These are phyloP conservation scores for Coemansia javaensis DNA, from an alignment of 192 early-diverging fungal species.

Conservation along the genomic window DNA sequence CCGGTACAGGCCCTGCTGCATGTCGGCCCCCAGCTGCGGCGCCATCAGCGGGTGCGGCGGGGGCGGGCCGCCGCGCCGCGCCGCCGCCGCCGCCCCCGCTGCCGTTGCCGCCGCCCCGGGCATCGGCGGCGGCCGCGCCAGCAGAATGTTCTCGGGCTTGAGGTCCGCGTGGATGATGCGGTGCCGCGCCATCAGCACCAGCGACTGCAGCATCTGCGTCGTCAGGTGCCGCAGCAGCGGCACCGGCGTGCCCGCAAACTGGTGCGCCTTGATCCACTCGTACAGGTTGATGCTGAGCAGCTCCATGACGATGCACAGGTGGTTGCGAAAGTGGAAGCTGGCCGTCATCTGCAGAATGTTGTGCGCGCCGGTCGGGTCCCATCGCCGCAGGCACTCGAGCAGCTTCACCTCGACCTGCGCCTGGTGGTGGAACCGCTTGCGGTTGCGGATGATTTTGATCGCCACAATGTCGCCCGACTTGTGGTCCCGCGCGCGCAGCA, in stretches of 20 bases:
- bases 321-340: constrained; percentile 90
- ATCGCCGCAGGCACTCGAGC: constrained; percentile 73
- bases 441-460: constrained; percentile 94
- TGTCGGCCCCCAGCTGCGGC: constrained; percentile 36
- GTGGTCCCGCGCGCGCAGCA: constrained; percentile 91
- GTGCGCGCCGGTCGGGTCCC: constrained; percentile 77
- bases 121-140: constrained; percentile 62
- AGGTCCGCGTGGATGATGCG: constrained; percentile 93
- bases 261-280: constrained; percentile 91
- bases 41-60: constrained; percentile 36
- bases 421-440: constrained; percentile 94
- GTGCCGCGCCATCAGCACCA: constrained; percentile 66
- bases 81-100: too few species aligned
- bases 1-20: constrained; percentile 47
- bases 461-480: constrained; percentile 81
- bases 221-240: constrained; percentile 55
- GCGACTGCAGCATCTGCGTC: constrained; percentile 76
- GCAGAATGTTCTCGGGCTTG: constrained; percentile 92
- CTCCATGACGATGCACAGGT: constrained; percentile 94
- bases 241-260: constrained; percentile 72
- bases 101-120: too few species aligned
- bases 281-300: constrained; percentile 92
- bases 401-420: constrained; percentile 93
- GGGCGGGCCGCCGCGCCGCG: constrained; percentile 22
- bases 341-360: constrained; percentile 86